Conservation (phyloP, 2,329 filamentous ascomycete species). For the Ustilaginoidea virens region DNA sequence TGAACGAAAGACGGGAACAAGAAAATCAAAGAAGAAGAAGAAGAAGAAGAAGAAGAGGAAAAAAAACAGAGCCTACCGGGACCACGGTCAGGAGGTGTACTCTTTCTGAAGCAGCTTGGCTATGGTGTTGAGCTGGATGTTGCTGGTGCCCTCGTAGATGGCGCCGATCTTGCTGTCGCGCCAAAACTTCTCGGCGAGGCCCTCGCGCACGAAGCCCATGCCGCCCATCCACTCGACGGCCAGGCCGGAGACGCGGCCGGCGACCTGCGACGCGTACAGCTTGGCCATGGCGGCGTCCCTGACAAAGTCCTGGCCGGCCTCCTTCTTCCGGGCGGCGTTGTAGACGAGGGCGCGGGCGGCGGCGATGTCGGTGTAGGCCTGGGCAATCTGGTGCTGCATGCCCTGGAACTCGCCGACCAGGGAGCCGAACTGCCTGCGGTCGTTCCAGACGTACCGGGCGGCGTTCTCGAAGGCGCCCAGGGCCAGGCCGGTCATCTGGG, state of each 20-base stretch:
- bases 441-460: slow-evolving; percentile 88
- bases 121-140: slow-evolving; percentile 54
- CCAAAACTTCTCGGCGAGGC: slow-evolving; percentile 95
- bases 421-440: slow-evolving; percentile 90
- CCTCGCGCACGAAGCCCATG: slow-evolving; percentile 96
- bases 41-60: background rate
- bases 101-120: slow-evolving; percentile 48
- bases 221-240: slow-evolving; percentile 99
- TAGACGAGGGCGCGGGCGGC: slow-evolving; percentile 86
- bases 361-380: slow-evolving; percentile 85
- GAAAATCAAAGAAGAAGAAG: background rate
- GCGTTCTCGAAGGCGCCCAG: slow-evolving; percentile 93
- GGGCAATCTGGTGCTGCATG: slow-evolving; percentile 98
- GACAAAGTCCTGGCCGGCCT: slow-evolving; percentile 90
- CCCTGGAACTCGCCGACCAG: slow-evolving; percentile 94
- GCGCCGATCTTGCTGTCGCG: slow-evolving; percentile 96
- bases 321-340: slow-evolving; percentile 96
- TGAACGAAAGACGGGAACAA: slow-evolving; percentile 5
- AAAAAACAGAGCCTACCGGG: background rate
- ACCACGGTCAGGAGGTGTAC: slow-evolving; percentile 28
- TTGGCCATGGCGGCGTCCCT: slow-evolving; percentile 97
- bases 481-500: slow-evolving; percentile 95
- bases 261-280: slow-evolving; percentile 85
- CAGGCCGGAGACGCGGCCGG: slow-evolving; percentile 66
- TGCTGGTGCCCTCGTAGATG: slow-evolving; percentile 87